These are phyloP conservation scores for Sclerotinia sclerotiorum DNA, from an alignment of 2,329 filamentous ascomycete species.

Conservation along the genomic window DNA sequence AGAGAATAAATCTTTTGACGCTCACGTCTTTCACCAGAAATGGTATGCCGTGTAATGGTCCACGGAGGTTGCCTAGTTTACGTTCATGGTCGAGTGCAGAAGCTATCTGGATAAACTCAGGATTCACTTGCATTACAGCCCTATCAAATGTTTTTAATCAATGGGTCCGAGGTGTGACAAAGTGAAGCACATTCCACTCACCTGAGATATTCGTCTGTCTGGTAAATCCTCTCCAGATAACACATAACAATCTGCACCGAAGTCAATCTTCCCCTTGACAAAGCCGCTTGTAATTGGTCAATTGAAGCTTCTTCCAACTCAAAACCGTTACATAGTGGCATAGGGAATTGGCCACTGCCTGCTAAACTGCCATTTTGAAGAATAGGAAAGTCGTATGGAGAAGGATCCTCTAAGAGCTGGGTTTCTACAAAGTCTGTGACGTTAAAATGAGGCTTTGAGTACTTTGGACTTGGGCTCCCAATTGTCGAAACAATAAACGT, in stretches of 20 bases:
- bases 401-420: conserved; percentile 41
- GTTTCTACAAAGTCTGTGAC: conserved; percentile 32
- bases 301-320: conserved; percentile 68
- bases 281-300: conserved; percentile 61
- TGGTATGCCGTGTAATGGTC: conserved; percentile 72
- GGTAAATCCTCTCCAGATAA: conserved; percentile 60
- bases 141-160: conserved; percentile 38
- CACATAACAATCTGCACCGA: conserved; percentile 60
- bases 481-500: conserved; percentile 14
- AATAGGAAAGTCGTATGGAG: conserved; percentile 44
- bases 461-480: conserved; percentile 14
- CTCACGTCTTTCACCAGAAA: conserved; percentile 67
- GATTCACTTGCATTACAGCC: conserved; percentile 65
- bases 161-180: not conserved
- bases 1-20: not conserved
- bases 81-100: conserved; percentile 60
- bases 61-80: conserved; percentile 53
- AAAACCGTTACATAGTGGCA: conserved; percentile 60
- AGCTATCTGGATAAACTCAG: conserved; percentile 64
- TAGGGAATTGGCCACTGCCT: conserved; percentile 52
- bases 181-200: conserved; percentile 38
- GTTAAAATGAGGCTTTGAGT: conserved; percentile 11
- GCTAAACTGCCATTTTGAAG: conserved; percentile 39
- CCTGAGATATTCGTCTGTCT: conserved; percentile 66
- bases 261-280: conserved; percentile 56